phyloP scores from a whole-genome alignment of 768 basidiomycete species.

The Rossbeevera mucosa region DNA sequence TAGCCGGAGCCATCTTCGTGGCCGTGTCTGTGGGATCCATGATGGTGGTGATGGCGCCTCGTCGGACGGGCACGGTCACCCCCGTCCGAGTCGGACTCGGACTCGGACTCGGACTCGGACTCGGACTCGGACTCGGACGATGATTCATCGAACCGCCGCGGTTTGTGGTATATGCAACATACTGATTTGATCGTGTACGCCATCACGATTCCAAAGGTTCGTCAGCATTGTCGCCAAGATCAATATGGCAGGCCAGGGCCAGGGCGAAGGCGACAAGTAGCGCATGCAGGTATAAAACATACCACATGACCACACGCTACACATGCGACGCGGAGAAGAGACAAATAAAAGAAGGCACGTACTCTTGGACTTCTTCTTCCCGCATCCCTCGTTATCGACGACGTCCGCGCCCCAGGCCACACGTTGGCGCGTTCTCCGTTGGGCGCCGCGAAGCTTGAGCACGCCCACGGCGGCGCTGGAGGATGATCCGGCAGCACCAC shows the following conservation, averaged over 20 bases:
- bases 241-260: not conserved
- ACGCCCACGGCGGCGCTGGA: constrained; percentile 38
- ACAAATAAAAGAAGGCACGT: constrained; percentile 28
- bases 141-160: constrained; percentile 75
- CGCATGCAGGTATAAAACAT: not conserved
- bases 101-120: constrained; percentile 49
- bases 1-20: not conserved
- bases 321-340: not conserved
- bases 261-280: not conserved
- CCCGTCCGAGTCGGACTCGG: constrained; percentile 26
- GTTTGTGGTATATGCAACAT: no score
- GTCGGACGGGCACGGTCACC: constrained; percentile 13
- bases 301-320: not conserved
- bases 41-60: constrained; percentile 1
- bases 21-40: constrained; percentile 2
- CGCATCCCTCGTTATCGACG: constrained; percentile 86
- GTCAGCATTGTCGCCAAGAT: not conserved
- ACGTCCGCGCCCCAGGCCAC: constrained; percentile 86
- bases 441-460: constrained; percentile 56
- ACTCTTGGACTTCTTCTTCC: constrained; percentile 94
- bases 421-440: constrained; percentile 41
- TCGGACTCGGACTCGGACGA: constrained; percentile 60
- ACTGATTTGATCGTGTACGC: constrained; percentile 43
- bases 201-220: not conserved
- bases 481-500: constrained; percentile 13